Evolutionary conservation across 805 yeast genomes (phyloP).

Genomic region (Pachysolen tannophilus): DNA sequence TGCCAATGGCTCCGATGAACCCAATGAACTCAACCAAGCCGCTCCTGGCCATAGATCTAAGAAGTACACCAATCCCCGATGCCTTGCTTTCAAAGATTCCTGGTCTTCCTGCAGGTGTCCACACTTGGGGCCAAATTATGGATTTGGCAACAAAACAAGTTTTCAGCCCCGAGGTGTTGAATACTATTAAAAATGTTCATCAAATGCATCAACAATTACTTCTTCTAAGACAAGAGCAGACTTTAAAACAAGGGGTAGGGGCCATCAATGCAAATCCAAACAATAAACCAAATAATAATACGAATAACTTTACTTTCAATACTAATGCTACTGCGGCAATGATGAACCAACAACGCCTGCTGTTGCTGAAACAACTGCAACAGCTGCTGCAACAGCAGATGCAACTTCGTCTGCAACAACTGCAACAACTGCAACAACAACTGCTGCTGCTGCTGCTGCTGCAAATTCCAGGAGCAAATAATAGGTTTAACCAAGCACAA

Average conservation of each 20-base stretch:
- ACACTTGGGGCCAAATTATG: slow-evolving; percentile 75
- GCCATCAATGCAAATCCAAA: slow-evolving; percentile 12
- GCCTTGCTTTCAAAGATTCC: slow-evolving; percentile 61
- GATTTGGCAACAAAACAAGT: slow-evolving; percentile 51
- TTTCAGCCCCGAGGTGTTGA: slow-evolving; percentile 50
- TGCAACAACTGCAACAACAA: slow-evolving; percentile 6
- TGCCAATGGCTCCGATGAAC: slow-evolving; percentile 17
- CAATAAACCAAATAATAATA: slow-evolving; percentile 19
- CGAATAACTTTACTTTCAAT: slow-evolving; percentile 7
- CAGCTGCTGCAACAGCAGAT: slow-evolving; percentile 19
- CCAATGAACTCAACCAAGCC: slow-evolving; percentile 14
- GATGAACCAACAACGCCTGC: slow-evolving; percentile 6
- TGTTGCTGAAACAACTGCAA: slow-evolving; percentile 15
- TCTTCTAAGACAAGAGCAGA: slow-evolving; percentile 27
- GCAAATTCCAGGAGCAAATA: slow-evolving; percentile 4
- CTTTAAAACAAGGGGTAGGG: slow-evolving; percentile 7
- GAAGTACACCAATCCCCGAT: slow-evolving; percentile 66
- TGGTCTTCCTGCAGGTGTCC: slow-evolving; percentile 66
- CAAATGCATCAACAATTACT: slow-evolving; percentile 56
- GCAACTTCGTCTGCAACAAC: slow-evolving; percentile 13
- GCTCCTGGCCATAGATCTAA: slow-evolving; percentile 38
- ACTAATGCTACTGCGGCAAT: slow-evolving; percentile 14
- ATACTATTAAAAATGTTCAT: slow-evolving; percentile 58
- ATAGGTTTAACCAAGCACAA: slow-evolving; percentile 8
- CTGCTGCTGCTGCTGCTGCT: slow-evolving; percentile 5